Base-by-base conservation (phyloP, 805 yeast genomes). In the Wickerhamomyces canadensis region DNA sequence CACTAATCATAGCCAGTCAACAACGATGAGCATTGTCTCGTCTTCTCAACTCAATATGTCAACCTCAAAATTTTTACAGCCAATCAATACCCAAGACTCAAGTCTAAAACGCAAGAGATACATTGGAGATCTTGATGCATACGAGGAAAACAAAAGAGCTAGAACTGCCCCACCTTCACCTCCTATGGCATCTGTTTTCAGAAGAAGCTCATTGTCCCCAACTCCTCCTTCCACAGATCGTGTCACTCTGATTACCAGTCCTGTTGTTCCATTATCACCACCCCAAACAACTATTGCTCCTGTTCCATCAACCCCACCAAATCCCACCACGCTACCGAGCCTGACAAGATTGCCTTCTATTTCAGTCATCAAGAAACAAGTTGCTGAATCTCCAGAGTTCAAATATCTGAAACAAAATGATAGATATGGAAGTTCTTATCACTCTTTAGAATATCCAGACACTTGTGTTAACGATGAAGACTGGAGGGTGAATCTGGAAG, bases 131-230 rank as follows among this genome's bases (percentile, higher is more conserved):
- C 31, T 46, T 12, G 49, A 46, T 15, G 21, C 34, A 5, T 29
- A 42, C 15, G 42, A 34, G 9, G 38, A 38, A 12, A 33, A 35
- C 35, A 68, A 69, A 48, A 54, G 70, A 34, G 58, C 70, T n/a
- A 58, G 65, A 48, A 67, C 73, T 9, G 72, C 73, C 4, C 73
- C 74, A 24, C 69, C 73, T 11, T 65, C 69, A 14, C 64, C 65
- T 10, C 67, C 64, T n/a, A 49, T 51, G 19, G 41, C 35, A 23
- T 5, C 41, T 9, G 21, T 30, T 13, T 35, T 28, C 31, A 45
- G 48, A 41, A 39, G 51, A 35, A 46, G 49, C 43, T 49, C 57
- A 3, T 38, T 46, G n/a, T 50, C 55, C 6, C 52, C 54, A 33
- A 37, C 45, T 8, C 48, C 52, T 9, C 40, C 44, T 29, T 35